These are phyloP conservation scores for Circinella umbellata DNA, from an alignment of 371 early-diverging fungal species.

Conservation along the genomic window DNA sequence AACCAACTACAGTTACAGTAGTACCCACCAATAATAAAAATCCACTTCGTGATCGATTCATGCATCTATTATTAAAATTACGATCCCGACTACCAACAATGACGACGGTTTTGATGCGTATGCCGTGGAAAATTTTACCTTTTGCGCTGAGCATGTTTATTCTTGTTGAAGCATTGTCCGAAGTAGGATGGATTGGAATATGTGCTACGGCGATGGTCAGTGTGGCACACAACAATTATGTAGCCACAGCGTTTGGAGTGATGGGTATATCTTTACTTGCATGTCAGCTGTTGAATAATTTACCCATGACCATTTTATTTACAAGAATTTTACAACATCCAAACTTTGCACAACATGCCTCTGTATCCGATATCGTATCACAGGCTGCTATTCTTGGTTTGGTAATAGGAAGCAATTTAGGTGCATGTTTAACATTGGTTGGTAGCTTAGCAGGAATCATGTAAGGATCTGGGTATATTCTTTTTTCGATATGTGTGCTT, in stretches of 20 bases:
- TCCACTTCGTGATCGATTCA: neutral
- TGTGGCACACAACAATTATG: constrained; percentile 56
- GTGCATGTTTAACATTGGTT: constrained; percentile 76
- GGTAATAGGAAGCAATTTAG: constrained; percentile 81
- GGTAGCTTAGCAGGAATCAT: constrained; percentile 85
- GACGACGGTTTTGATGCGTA: constrained; percentile 55
- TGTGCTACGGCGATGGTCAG: constrained; percentile 64
- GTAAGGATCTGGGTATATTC: constrained; percentile 36
- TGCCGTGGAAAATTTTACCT: constrained; percentile 80
- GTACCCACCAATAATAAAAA: neutral
- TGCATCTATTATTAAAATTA: neutral
- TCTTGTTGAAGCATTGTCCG: constrained; percentile 70
- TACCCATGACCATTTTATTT: constrained; percentile 86
- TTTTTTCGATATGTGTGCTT: neutral
- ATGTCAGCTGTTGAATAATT: constrained; percentile 81
- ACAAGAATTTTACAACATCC: constrained; percentile 73
- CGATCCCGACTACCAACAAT: constrained; percentile 44
- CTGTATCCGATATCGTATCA: constrained; percentile 41
- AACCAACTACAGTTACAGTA: neutral
- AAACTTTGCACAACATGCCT: constrained; percentile 50
- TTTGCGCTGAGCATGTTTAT: constrained; percentile 88
- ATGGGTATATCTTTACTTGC: constrained; percentile 68
- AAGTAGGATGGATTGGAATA: constrained; percentile 71
- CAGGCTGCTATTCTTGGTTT: constrained; percentile 72
- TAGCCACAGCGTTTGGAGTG: constrained; percentile 66